phyloP scores from a whole-genome alignment of 2,329 filamentous ascomycete species.

The Cadophora malorum region DNA sequence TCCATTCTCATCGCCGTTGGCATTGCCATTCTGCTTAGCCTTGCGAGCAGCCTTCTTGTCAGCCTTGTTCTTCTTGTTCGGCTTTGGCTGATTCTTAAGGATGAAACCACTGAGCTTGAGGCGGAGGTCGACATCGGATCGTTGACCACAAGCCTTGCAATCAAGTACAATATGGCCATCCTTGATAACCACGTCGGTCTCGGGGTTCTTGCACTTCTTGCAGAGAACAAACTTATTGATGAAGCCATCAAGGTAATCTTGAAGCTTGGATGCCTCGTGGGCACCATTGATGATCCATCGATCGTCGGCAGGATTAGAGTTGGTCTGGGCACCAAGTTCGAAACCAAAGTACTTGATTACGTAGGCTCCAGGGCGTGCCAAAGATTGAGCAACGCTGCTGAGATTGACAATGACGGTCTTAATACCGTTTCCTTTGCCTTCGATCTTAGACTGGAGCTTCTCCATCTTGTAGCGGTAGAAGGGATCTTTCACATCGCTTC shows the following conservation, averaged over 20 bases:
- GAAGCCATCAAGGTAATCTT: slow-evolving; percentile 98
- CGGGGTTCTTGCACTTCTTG: slow-evolving; percentile 99
- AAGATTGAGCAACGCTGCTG: slow-evolving; percentile 88
- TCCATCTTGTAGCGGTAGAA: slow-evolving; percentile 99
- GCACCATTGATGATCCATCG: slow-evolving; percentile 99
- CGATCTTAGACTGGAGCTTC: slow-evolving; percentile 96
- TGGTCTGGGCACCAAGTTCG: slow-evolving; percentile 97
- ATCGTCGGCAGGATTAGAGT: slow-evolving; percentile 95
- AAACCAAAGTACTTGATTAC: slow-evolving; percentile 99
- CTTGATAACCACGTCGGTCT: slow-evolving; percentile 96
- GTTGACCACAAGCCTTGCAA: slow-evolving; percentile 98
- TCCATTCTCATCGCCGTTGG: slow-evolving; percentile 58
- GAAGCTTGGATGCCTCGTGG: slow-evolving; percentile 92
- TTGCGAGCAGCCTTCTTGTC: slow-evolving; percentile 89
- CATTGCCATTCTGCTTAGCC: slow-evolving; percentile 71
- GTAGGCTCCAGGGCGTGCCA: slow-evolving; percentile 90
- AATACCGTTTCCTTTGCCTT: slow-evolving; percentile 99
- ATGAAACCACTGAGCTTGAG: slow-evolving; percentile 98
- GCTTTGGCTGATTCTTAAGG: slow-evolving; percentile 90
- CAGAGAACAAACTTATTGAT: slow-evolving; percentile 98
- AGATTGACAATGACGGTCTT: slow-evolving; percentile 98
- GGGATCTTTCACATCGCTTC: slow-evolving; percentile 95
- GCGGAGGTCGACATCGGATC: slow-evolving; percentile 87
- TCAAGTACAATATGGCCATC: slow-evolving; percentile 91
- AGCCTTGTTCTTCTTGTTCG: slow-evolving; percentile 97